These are phyloP conservation scores for Ilyonectria mors-panacis DNA, from an alignment of 2,329 filamentous ascomycete genomes.

Conservation along the genomic window DNA sequence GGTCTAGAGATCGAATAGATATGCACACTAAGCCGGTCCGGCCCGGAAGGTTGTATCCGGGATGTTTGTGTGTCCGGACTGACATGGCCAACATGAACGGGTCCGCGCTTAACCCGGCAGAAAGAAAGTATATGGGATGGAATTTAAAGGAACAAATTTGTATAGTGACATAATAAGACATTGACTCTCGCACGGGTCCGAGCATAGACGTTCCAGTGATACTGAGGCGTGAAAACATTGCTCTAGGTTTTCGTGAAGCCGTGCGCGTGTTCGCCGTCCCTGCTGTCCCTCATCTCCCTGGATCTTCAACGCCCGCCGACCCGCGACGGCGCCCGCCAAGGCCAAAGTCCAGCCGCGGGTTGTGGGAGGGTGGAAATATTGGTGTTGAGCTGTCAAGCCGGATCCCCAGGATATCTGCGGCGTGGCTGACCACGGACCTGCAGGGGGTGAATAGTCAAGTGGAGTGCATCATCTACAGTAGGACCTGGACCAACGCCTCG, in stretches of 20 bases:
- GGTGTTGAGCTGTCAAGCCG: conserved; percentile 3
- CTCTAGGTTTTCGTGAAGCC: conserved; percentile 2
- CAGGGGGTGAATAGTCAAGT: conserved; percentile 11
- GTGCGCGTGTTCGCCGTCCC: conserved; percentile 6
- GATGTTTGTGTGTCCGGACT: neutral
- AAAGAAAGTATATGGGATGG: conserved; percentile 7
- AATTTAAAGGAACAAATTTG: conserved; percentile 22
- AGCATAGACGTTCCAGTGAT: neutral
- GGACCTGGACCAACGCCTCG: neutral
- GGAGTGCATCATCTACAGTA: conserved; percentile 18
- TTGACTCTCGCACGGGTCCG: conserved; percentile 1
- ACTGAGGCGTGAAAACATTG: conserved; percentile 6
- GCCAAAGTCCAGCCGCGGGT: neutral
- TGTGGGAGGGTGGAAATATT: neutral
- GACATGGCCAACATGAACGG: neutral
- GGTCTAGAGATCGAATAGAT: conserved; percentile 72
- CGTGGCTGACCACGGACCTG: conserved; percentile 6
- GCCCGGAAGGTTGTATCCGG: conserved; percentile 14
- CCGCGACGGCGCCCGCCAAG: conserved; percentile 4
- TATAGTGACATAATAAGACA: conserved; percentile 17
- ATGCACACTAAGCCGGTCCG: conserved; percentile 9
- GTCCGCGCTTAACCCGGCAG: neutral
- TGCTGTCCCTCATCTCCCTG: neutral
- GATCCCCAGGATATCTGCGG: neutral
- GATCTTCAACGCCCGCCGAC: neutral